Percentiles rank a stretch among this genome's conserved stretches.
These are phyloP conservation scores for Fusarium pininemorale DNA, from an alignment of 2,329 filamentous ascomycete species.

Conservation along the genomic window DNA sequence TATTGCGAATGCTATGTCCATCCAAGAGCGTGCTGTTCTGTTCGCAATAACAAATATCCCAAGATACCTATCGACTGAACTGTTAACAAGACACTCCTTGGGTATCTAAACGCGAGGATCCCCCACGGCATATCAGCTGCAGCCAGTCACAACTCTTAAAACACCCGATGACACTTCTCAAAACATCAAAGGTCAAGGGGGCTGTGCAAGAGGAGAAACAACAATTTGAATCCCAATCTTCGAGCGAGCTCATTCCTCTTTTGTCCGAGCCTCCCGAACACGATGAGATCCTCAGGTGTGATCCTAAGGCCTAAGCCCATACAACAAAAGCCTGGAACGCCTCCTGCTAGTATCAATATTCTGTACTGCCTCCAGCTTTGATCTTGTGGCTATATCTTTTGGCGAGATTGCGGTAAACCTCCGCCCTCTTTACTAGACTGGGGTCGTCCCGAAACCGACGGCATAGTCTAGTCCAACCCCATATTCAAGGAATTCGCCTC, in stretches of 20 bases:
- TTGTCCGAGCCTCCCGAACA: slow-evolving; percentile 23
- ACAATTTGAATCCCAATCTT: slow-evolving; percentile 7
- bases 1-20: not conserved
- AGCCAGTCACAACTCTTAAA: slow-evolving; percentile 26
- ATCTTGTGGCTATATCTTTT: slow-evolving; percentile 15
- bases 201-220: slow-evolving; percentile 32
- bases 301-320: slow-evolving; percentile 12
- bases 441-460: slow-evolving; percentile 9
- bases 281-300: not conserved
- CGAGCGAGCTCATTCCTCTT: slow-evolving; percentile 8
- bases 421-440: slow-evolving; percentile 6
- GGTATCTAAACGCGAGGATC: slow-evolving; percentile 18
- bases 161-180: slow-evolving; percentile 19
- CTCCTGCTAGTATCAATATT: not conserved
- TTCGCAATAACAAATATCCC: not conserved
- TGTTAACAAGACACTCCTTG: not conserved
- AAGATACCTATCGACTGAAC: not conserved
- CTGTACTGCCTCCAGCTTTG: not conserved
- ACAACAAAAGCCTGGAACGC: not conserved
- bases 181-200: slow-evolving; percentile 22
- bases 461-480: slow-evolving; percentile 11
- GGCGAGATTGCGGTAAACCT: slow-evolving; percentile 14
- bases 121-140: slow-evolving; percentile 14
- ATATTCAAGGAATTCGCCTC: slow-evolving; percentile 13
- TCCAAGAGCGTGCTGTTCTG: not conserved